A percentile compares a stretch with the other conserved stretches of the same genome.
Evolutionary conservation across 345 rosid species (phyloP).

Genomic region (Stellera chamaejasme): DNA sequence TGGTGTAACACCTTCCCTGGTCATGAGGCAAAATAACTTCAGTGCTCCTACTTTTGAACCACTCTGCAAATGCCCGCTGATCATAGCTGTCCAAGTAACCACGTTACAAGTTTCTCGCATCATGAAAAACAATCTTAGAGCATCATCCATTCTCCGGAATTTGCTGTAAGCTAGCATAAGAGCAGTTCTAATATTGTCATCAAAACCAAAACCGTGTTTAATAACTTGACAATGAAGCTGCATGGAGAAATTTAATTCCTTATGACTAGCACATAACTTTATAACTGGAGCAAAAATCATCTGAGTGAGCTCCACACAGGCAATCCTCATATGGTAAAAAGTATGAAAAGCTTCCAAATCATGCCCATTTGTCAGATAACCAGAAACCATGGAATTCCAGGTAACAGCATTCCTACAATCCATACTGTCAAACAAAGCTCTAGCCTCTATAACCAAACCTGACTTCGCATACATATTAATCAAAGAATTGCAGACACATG

Average conservation of each 20-base stretch:
- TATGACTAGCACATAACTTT: constrained; percentile 58
- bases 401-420: constrained; percentile 44
- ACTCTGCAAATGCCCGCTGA: constrained; percentile 68
- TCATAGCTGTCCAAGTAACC: constrained; percentile 78
- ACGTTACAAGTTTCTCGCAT: constrained; percentile 38
- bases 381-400: constrained; percentile 78
- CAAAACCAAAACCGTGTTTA: constrained; percentile 44
- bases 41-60: constrained; percentile 42
- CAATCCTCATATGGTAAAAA: constrained; percentile 49
- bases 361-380: constrained; percentile 50
- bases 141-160: constrained; percentile 45
- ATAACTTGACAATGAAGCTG: constrained; percentile 66
- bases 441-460: constrained; percentile 46
- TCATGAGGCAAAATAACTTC: constrained; percentile 49
- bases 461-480: constrained; percentile 60
- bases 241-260: constrained; percentile 40
- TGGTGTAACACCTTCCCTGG: constrained; percentile 52
- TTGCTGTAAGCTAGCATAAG: constrained; percentile 64
- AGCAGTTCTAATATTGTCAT: constrained; percentile 46
- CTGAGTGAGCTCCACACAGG: constrained; percentile 39
- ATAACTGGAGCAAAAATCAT: constrained; percentile 43
- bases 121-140: constrained; percentile 40
- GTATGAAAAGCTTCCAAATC: constrained; percentile 47
- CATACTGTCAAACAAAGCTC: constrained; percentile 48
- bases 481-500: constrained; percentile 58